Percentiles rank a stretch among this genome's conserved stretches.
Evolutionary conservation across 2,329 filamentous ascomycete species (phyloP).

Genomic region (Curvularia spicifera): DNA sequence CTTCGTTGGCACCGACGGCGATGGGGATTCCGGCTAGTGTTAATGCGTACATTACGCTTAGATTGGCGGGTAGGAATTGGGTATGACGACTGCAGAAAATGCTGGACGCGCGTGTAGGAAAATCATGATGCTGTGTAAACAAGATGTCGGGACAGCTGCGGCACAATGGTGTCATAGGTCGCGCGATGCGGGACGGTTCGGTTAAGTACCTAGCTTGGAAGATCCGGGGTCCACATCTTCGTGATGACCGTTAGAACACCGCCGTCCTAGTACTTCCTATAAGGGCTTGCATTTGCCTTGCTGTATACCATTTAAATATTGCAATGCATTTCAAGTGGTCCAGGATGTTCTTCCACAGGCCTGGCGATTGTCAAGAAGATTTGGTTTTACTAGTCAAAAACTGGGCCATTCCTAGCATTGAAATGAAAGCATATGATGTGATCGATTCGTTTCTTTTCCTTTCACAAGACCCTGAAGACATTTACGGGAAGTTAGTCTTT

Average conservation of each 20-base stretch:
- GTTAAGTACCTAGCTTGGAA: constrained; percentile 7
- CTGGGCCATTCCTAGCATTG: too few relatives aligned
- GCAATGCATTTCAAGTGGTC: not conserved
- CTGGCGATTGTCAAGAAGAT: too few relatives aligned
- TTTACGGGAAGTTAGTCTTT: too few relatives aligned
- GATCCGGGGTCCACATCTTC: constrained; percentile 3
- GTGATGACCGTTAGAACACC: not conserved
- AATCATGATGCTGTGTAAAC: constrained; percentile 17
- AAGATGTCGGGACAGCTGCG: constrained; percentile 23
- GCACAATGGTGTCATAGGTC: constrained; percentile 37
- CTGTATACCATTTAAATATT: not conserved
- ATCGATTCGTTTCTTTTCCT: too few relatives aligned
- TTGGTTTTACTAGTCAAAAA: too few relatives aligned
- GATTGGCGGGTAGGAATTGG: not conserved
- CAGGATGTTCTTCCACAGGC: too few relatives aligned
- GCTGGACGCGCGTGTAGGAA: constrained; percentile 1
- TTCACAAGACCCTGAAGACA: too few relatives aligned
- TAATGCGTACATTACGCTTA: constrained; percentile 37
- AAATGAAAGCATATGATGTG: too few relatives aligned
- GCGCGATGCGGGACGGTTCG: constrained; percentile 16
- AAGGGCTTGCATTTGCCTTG: not conserved
- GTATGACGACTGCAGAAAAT: not conserved
- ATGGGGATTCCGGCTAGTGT: constrained; percentile 54
- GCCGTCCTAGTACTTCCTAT: not conserved
- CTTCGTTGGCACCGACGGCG: constrained; percentile 58